Evolutionary conservation across 2,329 filamentous ascomycete genomes (phyloP), one percentile per base, ranked within the genome.

Genomic region (Clonostachys byssicola): DNA sequence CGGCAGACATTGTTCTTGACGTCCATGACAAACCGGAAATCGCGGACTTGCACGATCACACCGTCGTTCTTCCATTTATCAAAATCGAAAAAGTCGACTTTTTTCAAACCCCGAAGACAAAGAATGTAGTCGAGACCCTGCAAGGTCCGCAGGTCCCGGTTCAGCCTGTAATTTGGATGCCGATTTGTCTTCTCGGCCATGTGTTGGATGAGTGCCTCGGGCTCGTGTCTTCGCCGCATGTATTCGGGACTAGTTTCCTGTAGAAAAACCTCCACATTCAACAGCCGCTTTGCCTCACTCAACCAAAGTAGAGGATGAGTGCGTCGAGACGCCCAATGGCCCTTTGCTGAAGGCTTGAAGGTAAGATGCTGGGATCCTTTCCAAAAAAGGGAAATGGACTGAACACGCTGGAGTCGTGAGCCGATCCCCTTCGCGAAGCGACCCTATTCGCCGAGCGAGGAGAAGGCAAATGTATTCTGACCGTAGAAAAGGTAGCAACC

Each of bases 361-460:
- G 56, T 62, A 1, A 71, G 50, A 1, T 47, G 47, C 36, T 69
- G 68, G 3, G 60, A 67, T 4, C 71, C 72, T 0, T 60, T 54
- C 59, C 69, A 74, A 2, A 73, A 54, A 0, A 78, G 40, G 49
- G 76, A 71, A 1, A 78, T 48, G 34, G 74, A 61, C 44, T 70
- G 71, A 0, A 78, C 40, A 0, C 73, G 60, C n/a, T 72, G 64
- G 1, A 70, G 49, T 0, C 71, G 65, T 5, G 60, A 53, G 2
- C 66, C 63, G 18, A 76, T 76, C 0, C 72, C 68, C 2, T 52
- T 54, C 46, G 64, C 66, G 52, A 79, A 79, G 40, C 72, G 66
- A 45, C 68, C 68, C 54, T 73, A 69, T 55, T 79, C 75, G 42
- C 75, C 75, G 0, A 79, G 57, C n/a, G 70, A 74, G n/a, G 72